These are phyloP conservation scores for Staphylotrichum longicolle DNA, from an alignment of 495 filamentous ascomycete species.

Conservation along the genomic window DNA sequence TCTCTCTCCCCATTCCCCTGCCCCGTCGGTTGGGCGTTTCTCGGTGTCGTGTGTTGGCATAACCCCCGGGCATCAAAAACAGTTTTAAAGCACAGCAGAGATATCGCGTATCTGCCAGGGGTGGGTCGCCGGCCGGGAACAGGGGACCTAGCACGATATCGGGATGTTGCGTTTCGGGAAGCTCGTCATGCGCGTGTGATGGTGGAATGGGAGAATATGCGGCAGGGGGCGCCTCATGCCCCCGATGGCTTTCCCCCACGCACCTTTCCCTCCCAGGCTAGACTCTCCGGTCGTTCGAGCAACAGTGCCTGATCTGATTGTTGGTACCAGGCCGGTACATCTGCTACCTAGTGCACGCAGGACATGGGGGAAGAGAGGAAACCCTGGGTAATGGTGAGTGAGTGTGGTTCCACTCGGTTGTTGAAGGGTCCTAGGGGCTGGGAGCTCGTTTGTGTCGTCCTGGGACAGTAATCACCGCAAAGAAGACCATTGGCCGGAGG, in stretches of 20 bases:
- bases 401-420: not conserved
- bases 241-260: constrained; percentile 6
- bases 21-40: not conserved
- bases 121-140: no score
- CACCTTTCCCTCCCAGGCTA: constrained; percentile 15
- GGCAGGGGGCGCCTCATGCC: constrained; percentile 1
- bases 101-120: no score
- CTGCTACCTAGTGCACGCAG: not conserved
- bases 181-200: constrained; percentile 4
- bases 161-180: constrained; percentile 8
- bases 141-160: not conserved
- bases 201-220: not conserved
- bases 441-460: no score
- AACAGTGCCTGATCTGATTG: not conserved
- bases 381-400: not conserved
- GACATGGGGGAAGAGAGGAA: not conserved
- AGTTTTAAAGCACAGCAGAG: no score
- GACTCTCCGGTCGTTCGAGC: constrained; percentile 6
- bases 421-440: not conserved
- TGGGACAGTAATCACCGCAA: no score
- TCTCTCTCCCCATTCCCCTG: no score
- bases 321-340: constrained; percentile 8
- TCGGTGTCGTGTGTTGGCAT: no score
- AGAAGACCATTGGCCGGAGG: not conserved
- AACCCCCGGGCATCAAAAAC: no score